Evolutionary conservation across 805 yeast genomes (phyloP), one percentile per base, ranked within the genome.

Genomic region (Ogataea paraovalis): DNA sequence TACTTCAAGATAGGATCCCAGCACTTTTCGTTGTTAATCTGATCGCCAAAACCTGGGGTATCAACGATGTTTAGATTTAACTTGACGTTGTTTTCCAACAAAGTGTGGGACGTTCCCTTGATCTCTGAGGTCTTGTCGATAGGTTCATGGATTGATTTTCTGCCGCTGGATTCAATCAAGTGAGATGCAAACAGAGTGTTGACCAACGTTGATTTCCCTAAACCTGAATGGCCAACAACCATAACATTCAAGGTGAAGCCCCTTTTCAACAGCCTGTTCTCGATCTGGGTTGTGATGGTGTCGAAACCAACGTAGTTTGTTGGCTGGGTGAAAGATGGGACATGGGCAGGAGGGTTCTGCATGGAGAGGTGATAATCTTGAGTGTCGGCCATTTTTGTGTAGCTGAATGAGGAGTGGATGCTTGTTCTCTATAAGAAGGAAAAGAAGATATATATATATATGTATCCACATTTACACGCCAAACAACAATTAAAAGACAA

Each of bases 11-110:
- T 83, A 45, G 97, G 97, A 59, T 91, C 98, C 97, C 97, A 92
- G 69, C 96, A 90, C 69, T 85, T 87, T 60, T 87, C 95, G 69
- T 91, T 91, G 72, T 90, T 87, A 56, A 94, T 86, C 70, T 87
- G 96, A 74, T 94, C 99, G 36, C 97, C 98, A 73, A 89, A 94
- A 14, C 98, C 98, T 19, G 98, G 98, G 3, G 99, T 94, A 66
- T 94, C 99, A 63, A 94, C 87, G 47, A 94, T 82, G 59, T 89
- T 91, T 54, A 94, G 72, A 60, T 85, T 85, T 65, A 94, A 79
- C 52, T 83, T 82, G 48, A 94, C 98, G 55, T 86, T 87, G 66
- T 89, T 90, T 69, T 94, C 99, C 48, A 81, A 69, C 54, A 94
- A 75, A 16, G 78, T 75, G 52, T 85, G 91, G n/a, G 78, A 67